Base-by-base conservation (phyloP, 2,329 filamentous ascomycete species). In the Diaporthe velutina region DNA sequence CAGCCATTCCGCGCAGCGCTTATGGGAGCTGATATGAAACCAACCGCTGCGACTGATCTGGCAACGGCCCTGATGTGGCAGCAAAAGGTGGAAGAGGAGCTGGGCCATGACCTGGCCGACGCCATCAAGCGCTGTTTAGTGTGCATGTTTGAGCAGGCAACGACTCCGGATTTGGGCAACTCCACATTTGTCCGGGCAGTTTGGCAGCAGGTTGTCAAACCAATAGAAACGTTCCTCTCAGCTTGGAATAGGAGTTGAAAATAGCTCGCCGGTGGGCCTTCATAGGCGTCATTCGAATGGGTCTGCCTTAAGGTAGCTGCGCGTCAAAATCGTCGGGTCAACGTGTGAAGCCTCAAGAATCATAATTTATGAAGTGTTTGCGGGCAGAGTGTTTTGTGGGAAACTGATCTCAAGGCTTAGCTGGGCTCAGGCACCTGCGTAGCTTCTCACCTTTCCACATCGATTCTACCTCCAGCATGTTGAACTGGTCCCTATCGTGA, bases 111-210 rank as follows among this genome's bases (percentile, higher is more conserved):
- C 4, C 38, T 64, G 1, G 60, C 38, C 1, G 42, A 64, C 60
- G 17, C 60, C 10, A 33, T 64, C 9, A 64, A 64, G 60, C 42
- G 60, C 28, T 64, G 60, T 48, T 40, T 64, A 4, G 38, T 64
- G 15, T 64, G 60, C 17, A 64, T 64, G 42, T 64, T 64, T n/a
- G 60, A 64, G n/a, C 38, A 48, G 42, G 28, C 19, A 28, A 1
- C 15, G 19, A 33, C 28, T 48, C 60, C 40, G 15, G 40, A 64
- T 48, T 17, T 64, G 25, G 9, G 15, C 0, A 48, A 48, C 15
- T 13, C 40, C 8, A 22, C 1, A 6, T 64, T 64, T 33, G 38
- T 38, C 2, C 38, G 33, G 30, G 60, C 60, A 6, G 60, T 64
- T 9, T 30, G 38, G 40, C 38, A 64, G n/a, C 38, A 64, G 33